Conservation (phyloP, 169 alveolate species). For the Neospora caninum region DNA sequence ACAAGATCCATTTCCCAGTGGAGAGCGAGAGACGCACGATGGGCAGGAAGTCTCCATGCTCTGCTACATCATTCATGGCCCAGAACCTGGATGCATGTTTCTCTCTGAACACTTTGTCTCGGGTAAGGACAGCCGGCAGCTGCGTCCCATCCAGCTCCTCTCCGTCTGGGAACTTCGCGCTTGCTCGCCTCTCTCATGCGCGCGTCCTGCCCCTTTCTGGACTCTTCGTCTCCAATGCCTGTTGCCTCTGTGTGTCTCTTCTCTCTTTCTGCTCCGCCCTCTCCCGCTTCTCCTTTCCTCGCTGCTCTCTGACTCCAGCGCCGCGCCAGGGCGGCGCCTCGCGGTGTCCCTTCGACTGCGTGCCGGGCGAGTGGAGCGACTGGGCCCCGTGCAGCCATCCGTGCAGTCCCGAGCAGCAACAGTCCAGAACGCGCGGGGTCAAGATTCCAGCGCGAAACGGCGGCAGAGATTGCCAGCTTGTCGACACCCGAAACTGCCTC, state of each 20-base stretch:
- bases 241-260: no score
- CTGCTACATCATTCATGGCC: neutral
- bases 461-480: neutral
- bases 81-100: conserved; percentile 20
- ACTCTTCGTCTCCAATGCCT: no score
- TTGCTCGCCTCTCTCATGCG: no score
- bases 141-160: neutral
- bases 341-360: conserved; percentile 8
- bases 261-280: no score
- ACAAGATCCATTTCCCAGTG: neutral
- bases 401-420: neutral
- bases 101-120: conserved; percentile 12
- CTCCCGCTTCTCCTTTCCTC: no score
- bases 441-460: neutral
- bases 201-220: no score
- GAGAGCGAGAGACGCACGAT: neutral
- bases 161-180: no score
- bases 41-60: neutral
- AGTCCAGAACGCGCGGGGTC: neutral
- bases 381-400: neutral
- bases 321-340: neutral
- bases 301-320: neutral
- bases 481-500: neutral
- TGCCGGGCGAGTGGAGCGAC: conserved; percentile 9
- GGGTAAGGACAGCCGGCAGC: neutral